Evolutionary conservation across 805 yeast species (phyloP).

Genomic region (Cyberlindnera amylophila): DNA sequence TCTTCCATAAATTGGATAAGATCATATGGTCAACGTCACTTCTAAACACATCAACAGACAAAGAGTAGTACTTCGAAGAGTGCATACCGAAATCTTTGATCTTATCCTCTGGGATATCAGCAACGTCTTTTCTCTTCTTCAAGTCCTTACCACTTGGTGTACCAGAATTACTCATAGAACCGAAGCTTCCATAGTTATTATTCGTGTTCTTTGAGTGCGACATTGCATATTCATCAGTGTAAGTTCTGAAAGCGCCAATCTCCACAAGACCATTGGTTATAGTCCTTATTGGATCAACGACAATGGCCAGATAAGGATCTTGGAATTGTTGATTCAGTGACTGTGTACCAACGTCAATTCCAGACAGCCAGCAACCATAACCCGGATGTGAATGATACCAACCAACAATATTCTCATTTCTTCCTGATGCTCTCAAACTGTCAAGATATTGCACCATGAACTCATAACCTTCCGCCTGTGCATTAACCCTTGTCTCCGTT

Average conservation of each 20-base stretch:
- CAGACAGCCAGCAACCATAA: conserved; percentile 93
- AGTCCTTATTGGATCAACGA: conserved; percentile 78
- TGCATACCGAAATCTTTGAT: conserved; percentile 68
- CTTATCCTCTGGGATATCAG: conserved; percentile 45
- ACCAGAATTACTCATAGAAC: conserved; percentile 16
- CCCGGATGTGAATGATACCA: conserved; percentile 99
- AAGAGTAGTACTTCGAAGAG: conserved; percentile 61
- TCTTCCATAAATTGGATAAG: conserved; percentile 39
- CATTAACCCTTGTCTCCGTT: conserved; percentile 93
- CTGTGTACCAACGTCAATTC: conserved; percentile 91
- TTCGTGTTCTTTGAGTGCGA: conserved; percentile 4
- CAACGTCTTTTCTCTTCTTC: conserved; percentile 3
- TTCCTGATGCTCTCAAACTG: conserved; percentile 44
- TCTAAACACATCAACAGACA: conserved; percentile 58
- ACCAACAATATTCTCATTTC: conserved; percentile 78
- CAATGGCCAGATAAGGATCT: conserved; percentile 88
- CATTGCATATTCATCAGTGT: conserved; percentile 33
- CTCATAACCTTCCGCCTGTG: conserved; percentile 90
- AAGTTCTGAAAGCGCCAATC: conserved; percentile 86
- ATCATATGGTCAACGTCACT: conserved; percentile 47
- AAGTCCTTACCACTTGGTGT: conserved; percentile 4
- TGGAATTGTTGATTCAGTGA: conserved; percentile 78
- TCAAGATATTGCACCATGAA: conserved; percentile 85
- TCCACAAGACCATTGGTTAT: conserved; percentile 61
- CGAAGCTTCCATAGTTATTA: conserved; percentile 2